Evolutionary conservation across 306 rosid genomes (phyloP).

Genomic region (Medicago truncatula): MtrunA17r5.0-ANR NC_053049.1:5083001-5083500

Average conservation of each 20-base stretch:
- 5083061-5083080: too few relatives aligned
- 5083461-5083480: slow-evolving; percentile 24
- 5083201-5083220: slow-evolving; percentile 1
- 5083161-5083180: too few relatives aligned
- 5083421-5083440: background rate
- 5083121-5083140: background rate
- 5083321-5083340: slow-evolving; percentile 11
- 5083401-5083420: background rate
- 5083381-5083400: background rate
- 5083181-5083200: background rate
- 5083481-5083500: background rate
- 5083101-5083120: too few relatives aligned
- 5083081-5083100: too few relatives aligned
- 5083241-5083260: slow-evolving; percentile 5
- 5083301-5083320: slow-evolving; percentile 8
- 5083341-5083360: background rate
- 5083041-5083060: too few relatives aligned
- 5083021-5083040: too few relatives aligned
- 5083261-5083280: background rate
- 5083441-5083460: slow-evolving; percentile 23
- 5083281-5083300: slow-evolving; percentile 15
- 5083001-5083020: slow-evolving; percentile 17
- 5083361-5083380: slow-evolving; percentile 5
- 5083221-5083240: background rate
- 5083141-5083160: too few relatives aligned